Conservation (phyloP, 2,329 filamentous ascomycete genomes). For the Lachnellula willkommii region DNA sequence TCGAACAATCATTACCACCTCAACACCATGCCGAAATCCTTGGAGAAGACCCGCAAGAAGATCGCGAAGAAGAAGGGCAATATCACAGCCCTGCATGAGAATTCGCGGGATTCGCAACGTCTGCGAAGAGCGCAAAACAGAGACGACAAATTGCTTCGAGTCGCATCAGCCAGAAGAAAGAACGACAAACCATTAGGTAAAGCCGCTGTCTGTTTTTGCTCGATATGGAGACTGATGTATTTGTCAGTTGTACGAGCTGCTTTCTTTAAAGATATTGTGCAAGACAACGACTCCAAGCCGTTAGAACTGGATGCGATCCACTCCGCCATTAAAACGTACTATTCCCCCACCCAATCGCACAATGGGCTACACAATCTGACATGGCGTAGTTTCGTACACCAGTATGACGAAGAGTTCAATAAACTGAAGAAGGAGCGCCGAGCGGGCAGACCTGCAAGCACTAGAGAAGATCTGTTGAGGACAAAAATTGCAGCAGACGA, state of each 20-base stretch:
- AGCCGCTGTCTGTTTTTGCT: constrained; percentile 22
- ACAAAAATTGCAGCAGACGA: constrained; percentile 65
- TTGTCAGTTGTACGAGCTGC: constrained; percentile 57
- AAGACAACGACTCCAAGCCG: constrained; percentile 45
- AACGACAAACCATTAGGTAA: constrained; percentile 69
- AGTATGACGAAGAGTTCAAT: constrained; percentile 66
- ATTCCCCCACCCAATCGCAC: constrained; percentile 34
- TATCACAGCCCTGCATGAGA: constrained; percentile 73
- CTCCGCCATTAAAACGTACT: constrained; percentile 55
- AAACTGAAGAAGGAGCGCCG: constrained; percentile 63
- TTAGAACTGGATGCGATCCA: constrained; percentile 55
- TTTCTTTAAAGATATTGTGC: constrained; percentile 66
- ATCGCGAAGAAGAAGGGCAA: constrained; percentile 82
- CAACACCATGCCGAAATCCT: constrained; percentile 64
- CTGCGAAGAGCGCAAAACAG: constrained; percentile 73
- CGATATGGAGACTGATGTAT: background rate
- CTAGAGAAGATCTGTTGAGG: constrained; percentile 71
- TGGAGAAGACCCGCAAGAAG: constrained; percentile 82
- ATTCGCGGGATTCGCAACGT: constrained; percentile 78
- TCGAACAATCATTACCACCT: background rate
- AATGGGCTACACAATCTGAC: background rate
- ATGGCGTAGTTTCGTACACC: constrained; percentile 54
- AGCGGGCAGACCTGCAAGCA: constrained; percentile 71
- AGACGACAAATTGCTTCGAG: constrained; percentile 74
- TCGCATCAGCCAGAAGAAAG: constrained; percentile 64